Conservation (phyloP, 78 protist genomes). For the Cavenderia fasciculata region DNA sequence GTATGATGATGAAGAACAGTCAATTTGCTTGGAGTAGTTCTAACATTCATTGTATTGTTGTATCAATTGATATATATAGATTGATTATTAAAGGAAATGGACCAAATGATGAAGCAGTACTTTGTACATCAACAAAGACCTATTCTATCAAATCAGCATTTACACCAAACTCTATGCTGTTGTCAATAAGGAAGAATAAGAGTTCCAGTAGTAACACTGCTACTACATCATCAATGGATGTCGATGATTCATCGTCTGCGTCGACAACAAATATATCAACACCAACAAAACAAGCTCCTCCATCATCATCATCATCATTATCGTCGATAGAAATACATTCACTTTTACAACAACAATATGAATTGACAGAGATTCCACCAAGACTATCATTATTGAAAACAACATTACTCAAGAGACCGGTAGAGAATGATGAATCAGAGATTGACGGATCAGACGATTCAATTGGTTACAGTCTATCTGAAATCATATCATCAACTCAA, state of each 20-base stretch:
- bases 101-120: constrained; percentile 45
- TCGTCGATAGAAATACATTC: not conserved
- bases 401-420: not conserved
- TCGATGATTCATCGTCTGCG: no score
- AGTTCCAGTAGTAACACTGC: no score
- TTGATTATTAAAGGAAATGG: constrained; percentile 35
- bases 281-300: not conserved
- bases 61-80: not conserved
- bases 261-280: no score
- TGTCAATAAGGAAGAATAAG: not conserved
- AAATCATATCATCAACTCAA: constrained; percentile 3
- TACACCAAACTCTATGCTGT: constrained; percentile 53
- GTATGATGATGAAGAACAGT: not conserved
- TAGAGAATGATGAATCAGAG: not conserved
- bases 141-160: constrained; percentile 29
- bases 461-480: not conserved
- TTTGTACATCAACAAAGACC: constrained; percentile 52
- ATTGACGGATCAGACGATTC: not conserved
- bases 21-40: not conserved
- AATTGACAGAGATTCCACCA: constrained; percentile 47
- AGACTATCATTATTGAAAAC: constrained; percentile 5
- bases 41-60: not conserved
- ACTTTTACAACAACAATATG: constrained; percentile 36
- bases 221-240: no score
- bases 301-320: no score